phyloP scores from a whole-genome alignment of 1,284 basidiomycete genomes.

The Abortiporus biennis region DNA sequence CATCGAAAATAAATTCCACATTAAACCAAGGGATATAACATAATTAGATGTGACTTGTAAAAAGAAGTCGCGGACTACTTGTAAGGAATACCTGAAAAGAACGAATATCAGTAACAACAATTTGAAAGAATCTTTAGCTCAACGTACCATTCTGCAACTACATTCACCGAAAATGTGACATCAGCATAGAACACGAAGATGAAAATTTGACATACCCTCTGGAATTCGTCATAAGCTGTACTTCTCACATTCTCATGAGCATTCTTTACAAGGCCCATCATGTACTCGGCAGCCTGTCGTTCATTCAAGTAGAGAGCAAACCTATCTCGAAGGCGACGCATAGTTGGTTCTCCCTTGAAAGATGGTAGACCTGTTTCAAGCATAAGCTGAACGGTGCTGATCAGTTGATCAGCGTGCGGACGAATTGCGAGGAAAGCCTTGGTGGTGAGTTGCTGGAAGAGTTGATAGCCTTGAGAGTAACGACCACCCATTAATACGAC shows the following conservation, averaged over 20 bases:
- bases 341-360: conserved; percentile 94
- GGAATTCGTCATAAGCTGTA: conserved; percentile 91
- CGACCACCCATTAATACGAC: conserved; percentile 95
- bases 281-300: conserved; percentile 88
- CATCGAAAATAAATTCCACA: too few relatives aligned
- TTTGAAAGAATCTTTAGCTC: too few relatives aligned
- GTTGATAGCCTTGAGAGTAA: conserved; percentile 87
- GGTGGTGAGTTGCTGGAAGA: conserved; percentile 91
- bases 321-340: conserved; percentile 80
- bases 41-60: too few relatives aligned
- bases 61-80: too few relatives aligned
- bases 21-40: too few relatives aligned
- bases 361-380: conserved; percentile 91
- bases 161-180: too few relatives aligned
- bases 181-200: too few relatives aligned
- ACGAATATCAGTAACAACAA: too few relatives aligned
- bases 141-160: too few relatives aligned
- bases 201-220: conserved; percentile 71
- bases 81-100: too few relatives aligned
- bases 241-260: conserved; percentile 93
- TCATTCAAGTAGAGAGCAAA: conserved; percentile 85
- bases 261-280: conserved; percentile 85
- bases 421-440: conserved; percentile 96
- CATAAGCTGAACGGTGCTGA: conserved; percentile 90
- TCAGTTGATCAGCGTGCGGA: conserved; percentile 85